A percentile compares a stretch with the other conserved stretches of the same genome.
These are phyloP conservation scores for Lecanosticta acicola DNA, from an alignment of 2,329 filamentous ascomycete genomes.

Conservation along the genomic window DNA sequence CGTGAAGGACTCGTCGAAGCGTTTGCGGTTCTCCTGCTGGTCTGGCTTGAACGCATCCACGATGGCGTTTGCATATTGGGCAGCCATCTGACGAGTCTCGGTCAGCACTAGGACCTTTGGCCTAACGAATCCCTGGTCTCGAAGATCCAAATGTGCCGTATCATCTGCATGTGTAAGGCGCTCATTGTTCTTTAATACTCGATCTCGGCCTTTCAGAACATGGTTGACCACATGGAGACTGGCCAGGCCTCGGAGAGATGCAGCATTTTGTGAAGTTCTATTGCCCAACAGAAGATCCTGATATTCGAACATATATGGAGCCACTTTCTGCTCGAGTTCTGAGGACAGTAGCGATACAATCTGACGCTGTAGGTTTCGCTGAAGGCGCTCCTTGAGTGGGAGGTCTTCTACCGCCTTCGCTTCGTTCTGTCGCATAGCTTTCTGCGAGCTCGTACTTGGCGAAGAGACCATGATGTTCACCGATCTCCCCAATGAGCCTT, in stretches of 20 bases:
- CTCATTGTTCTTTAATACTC: conserved; percentile 86
- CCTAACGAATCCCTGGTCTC: conserved; percentile 91
- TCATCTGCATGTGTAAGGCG: conserved; percentile 59
- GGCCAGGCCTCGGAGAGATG: conserved; percentile 62
- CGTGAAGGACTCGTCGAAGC: conserved; percentile 79
- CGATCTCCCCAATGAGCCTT: conserved; percentile 15
- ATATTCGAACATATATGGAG: conserved; percentile 73
- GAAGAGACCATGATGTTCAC: conserved; percentile 15
- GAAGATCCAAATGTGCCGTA: conserved; percentile 58
- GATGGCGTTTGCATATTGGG: conserved; percentile 70
- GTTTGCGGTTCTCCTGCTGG: conserved; percentile 89
- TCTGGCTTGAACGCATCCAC: conserved; percentile 71
- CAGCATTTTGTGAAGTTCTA: conserved; percentile 63
- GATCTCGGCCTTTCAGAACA: conserved; percentile 85
- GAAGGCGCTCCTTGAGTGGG: conserved; percentile 66
- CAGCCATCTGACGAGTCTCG: conserved; percentile 81
- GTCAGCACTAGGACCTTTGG: conserved; percentile 89
- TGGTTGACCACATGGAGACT: conserved; percentile 88
- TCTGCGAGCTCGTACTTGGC: conserved; percentile 12
- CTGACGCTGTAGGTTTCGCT: conserved; percentile 48
- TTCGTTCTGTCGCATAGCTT: conserved; percentile 4
- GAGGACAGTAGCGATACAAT: conserved; percentile 37
- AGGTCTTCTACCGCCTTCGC: conserved; percentile 33
- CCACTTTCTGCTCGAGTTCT: conserved; percentile 58
- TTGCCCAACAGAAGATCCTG: conserved; percentile 72